A percentile compares a stretch with the other conserved stretches of the same genome.
Conservation (phyloP, 768 basidiomycete species). For the Amanita phalloides region DNA sequence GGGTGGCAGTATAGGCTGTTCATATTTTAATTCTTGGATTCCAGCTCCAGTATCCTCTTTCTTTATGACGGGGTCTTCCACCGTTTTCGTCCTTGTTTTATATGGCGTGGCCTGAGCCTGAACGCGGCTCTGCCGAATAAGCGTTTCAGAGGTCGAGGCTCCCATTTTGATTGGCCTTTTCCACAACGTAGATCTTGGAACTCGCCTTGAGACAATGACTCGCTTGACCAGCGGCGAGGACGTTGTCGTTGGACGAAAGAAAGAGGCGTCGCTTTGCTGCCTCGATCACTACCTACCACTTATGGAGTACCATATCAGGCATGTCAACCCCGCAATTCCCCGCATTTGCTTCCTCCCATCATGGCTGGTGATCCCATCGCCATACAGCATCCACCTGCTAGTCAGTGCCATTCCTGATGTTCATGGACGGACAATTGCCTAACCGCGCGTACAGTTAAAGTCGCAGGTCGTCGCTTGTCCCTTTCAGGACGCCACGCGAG, state of each 20-base stretch:
- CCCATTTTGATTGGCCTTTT: not conserved
- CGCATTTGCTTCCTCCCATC: not conserved
- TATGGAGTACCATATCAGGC: not conserved
- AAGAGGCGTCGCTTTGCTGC: not conserved
- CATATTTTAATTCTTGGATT: not conserved
- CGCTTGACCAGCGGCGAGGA: not conserved
- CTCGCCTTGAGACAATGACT: not conserved
- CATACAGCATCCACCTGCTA: conserved; percentile 34
- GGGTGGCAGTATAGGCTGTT: not conserved
- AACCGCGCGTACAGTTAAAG: conserved; percentile 15
- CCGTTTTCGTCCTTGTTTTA: not conserved
- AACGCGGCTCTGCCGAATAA: not conserved
- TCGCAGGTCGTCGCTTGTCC: conserved; percentile 16
- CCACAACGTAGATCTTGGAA: not conserved
- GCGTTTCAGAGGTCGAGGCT: not conserved
- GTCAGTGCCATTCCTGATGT: conserved; percentile 20
- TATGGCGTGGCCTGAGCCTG: not conserved
- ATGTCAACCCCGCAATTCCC: not conserved
- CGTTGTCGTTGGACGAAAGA: not conserved
- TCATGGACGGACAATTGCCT: not conserved
- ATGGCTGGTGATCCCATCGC: conserved; percentile 9
- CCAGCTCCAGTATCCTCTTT: not conserved
- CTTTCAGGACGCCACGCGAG: conserved; percentile 3
- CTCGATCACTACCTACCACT: conserved; percentile 2
- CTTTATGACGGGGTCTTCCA: not conserved